phyloP scores from a whole-genome alignment of 1,139 yeast genomes.

The Taiozyma sp. region DNA sequence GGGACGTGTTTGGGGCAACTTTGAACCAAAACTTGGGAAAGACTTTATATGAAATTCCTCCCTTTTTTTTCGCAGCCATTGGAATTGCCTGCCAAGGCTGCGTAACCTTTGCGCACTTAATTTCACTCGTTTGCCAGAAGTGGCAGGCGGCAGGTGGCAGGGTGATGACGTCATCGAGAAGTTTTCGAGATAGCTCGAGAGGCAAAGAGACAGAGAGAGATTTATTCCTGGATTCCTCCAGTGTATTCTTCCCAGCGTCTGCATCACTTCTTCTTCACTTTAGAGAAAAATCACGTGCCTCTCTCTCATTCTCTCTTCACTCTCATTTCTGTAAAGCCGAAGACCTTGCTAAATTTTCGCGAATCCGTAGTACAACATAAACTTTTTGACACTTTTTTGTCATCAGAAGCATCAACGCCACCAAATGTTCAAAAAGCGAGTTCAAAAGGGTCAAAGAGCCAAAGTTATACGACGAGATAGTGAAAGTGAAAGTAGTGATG shows the following conservation, averaged over 20 bases:
- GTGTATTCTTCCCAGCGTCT: too few species aligned
- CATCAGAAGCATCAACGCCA: background rate
- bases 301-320: too few species aligned
- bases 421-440: slow-evolving; percentile 32
- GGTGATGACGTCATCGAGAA: background rate
- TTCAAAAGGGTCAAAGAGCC: slow-evolving; percentile 6
- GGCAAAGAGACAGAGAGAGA: too few species aligned
- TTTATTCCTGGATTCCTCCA: too few species aligned
- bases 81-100: background rate
- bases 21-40: background rate
- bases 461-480: slow-evolving; percentile 12
- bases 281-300: too few species aligned
- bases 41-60: background rate
- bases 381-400: background rate
- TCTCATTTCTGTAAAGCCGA: too few species aligned
- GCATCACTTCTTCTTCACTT: too few species aligned
- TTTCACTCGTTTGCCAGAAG: too few species aligned
- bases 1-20: too few species aligned
- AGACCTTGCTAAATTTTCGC: background rate
- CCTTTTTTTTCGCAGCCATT: background rate
- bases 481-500: background rate
- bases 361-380: background rate
- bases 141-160: too few species aligned
- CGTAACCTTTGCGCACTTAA: background rate
- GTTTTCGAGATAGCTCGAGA: too few species aligned